Evolutionary conservation across 345 rosid species (phyloP).

Genomic region (Syzygium aromaticum): DNA sequence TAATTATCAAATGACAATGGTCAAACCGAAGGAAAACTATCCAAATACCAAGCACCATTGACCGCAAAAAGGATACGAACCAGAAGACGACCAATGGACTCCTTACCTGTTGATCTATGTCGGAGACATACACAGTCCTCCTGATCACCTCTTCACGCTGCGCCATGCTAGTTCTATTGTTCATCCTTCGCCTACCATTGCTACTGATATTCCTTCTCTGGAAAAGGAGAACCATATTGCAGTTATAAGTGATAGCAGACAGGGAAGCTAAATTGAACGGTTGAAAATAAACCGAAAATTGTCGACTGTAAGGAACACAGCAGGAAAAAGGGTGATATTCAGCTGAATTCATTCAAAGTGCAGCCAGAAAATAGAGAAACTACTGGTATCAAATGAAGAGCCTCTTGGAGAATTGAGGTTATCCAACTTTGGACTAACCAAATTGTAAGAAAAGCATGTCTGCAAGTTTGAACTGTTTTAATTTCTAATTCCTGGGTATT

Average conservation of each 20-base stretch:
- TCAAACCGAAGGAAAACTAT: background rate
- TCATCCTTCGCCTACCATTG: constrained; percentile 71
- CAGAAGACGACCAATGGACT: background rate
- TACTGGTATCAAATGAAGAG: background rate
- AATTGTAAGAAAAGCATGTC: background rate
- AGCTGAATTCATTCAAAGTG: background rate
- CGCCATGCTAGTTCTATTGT: constrained; percentile 73
- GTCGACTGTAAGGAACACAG: background rate
- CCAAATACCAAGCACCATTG: background rate
- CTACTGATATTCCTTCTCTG: constrained; percentile 58
- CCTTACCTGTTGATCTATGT: constrained; percentile 69
- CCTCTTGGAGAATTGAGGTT: background rate
- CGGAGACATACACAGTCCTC: constrained; percentile 87
- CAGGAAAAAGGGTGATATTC: background rate
- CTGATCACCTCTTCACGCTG: constrained; percentile 82
- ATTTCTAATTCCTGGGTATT: background rate
- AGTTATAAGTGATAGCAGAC: background rate
- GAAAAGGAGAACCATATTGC: constrained; percentile 3
- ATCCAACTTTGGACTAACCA: background rate
- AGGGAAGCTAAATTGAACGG: background rate
- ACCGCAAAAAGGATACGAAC: background rate
- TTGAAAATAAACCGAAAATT: background rate
- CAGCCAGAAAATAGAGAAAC: background rate
- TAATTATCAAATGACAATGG: background rate
- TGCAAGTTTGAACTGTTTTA: background rate